Base-by-base conservation (phyloP, 192 early-diverging fungal species). In the Martensiomyces pterosporus region DNA sequence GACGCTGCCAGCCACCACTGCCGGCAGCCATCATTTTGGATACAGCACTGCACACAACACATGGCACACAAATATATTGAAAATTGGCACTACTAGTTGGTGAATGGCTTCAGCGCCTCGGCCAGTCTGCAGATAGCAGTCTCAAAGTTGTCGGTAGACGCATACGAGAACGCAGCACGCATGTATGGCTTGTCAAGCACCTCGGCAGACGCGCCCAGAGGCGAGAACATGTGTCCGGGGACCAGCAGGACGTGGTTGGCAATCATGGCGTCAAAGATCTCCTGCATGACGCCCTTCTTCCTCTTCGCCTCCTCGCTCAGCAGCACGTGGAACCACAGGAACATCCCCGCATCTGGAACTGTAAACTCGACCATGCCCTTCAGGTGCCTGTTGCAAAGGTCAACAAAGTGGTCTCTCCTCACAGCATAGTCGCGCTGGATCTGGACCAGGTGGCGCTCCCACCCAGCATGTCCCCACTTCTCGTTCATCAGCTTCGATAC, bases 321-420 rank as follows among this genome's bases (percentile, higher is more conserved):
- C 40, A 80, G 47, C 15, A 85, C 47, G 0, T 79, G 71, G 48
- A 90, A 64, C 94, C 94, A 98, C 36, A 93, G 64, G 68, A 98
- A 98, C 92, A 94, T 94, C 24, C 92, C 88, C n/a, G 82, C 80
- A 12, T 78, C 47, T 0, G 85, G 86, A 2, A 80, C 67, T 0
- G 64, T 52, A 60, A 80, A 87, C 16, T 81, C 77, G 7, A 81
- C 81, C 36, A 69, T 50, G 7, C 79, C 82, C 19, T 55, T 63
- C 43, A 98, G 60, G 18, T 85, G 78, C 52, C 79, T 69, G 15
- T 79, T 45, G 12, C 85, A 83, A 39, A 67, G 56, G 19, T 77
- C 57, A 9, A 91, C 59, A 55, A 94, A 92, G 33, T 51, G 40
- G 27, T 91, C 78, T 27, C 86, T 76, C 24, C 85, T 83, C 13